Evolutionary conservation across 768 basidiomycete species (phyloP), one percentile per base, ranked within the genome.

Genomic region (Mycena metata): DNA sequence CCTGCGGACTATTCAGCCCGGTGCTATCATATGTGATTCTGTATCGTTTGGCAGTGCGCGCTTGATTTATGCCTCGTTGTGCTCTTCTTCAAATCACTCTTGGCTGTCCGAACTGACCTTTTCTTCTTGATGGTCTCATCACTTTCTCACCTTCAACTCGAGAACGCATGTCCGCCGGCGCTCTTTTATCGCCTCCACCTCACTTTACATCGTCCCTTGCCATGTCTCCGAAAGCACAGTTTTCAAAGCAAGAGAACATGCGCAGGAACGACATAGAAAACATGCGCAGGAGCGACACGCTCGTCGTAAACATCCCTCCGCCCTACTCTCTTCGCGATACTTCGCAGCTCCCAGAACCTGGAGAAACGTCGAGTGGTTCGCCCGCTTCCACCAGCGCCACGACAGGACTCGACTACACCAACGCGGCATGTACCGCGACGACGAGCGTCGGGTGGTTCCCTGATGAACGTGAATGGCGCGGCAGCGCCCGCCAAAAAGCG

Each of bases 381-480:
- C 46, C 62, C 62, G 55, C 55, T 54, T 11, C 62, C 62, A 23
- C 43, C 17, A 23, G 52, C 62, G 15, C 62, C 50, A 23, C 17
- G 17, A 11, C 39, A 30, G 3, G 24, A 39, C 23, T 9, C 41
- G 2, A 19, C 43, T 4, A 12, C 21, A 12, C 4, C 41, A 13
- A 8, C 33, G 23, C 62, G 62, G 19, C 45, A 17, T 21, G 7
- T 19, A 36, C 63, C 39, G 3, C 63, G 62, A 47, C 61, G 67
- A 24, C 67, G 67, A 24, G 61, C 51, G 11, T 69, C 67, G 24
- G 67, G 67, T 1, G 62, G 67, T 35, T 30, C 2, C 10, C 52
- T 69, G 19, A 60, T 54, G 17, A 2, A 55, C 21, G 8, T 17
- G n/a, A n/a, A 11, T 39, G 39, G 39, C 39, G 39, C 39, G 15